Percentiles rank a stretch among this genome's conserved stretches.
Conservation (phyloP, 768 basidiomycete species). For the Psilocybe azurescens region DNA sequence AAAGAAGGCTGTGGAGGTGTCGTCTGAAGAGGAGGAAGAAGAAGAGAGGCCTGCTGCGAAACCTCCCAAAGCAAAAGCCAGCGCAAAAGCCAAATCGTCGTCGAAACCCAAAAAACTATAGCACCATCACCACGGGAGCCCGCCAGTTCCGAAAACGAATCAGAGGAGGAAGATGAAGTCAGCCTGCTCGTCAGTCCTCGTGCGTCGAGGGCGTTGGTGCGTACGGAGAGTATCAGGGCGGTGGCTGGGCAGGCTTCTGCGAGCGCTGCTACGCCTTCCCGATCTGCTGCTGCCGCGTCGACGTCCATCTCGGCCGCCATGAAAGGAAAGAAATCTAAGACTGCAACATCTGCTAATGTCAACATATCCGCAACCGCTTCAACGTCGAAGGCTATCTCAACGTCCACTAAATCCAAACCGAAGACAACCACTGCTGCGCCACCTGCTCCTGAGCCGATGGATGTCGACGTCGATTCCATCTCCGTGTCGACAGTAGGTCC, state of each 20-base stretch:
- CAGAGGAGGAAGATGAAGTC: conserved; percentile 25
- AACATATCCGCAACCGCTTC: background rate
- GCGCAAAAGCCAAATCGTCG: conserved; percentile 10
- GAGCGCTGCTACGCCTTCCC: background rate
- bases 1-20: background rate
- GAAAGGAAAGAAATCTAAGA: conserved; percentile 8
- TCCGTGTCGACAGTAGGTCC: conserved; percentile 16
- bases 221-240: conserved; percentile 34
- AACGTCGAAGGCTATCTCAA: background rate
- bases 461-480: conserved; percentile 13
- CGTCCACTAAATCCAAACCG: background rate
- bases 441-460: conserved; percentile 5
- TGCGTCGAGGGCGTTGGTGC: conserved; percentile 11
- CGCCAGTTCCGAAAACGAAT: conserved; percentile 9
- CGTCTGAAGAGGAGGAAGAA: conserved; percentile 5
- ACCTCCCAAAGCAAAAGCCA: conserved; percentile 6
- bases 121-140: background rate
- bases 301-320: conserved; percentile 10
- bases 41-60: background rate
- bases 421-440: background rate
- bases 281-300: conserved; percentile 2
- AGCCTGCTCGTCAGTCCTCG: conserved; percentile 19
- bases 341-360: background rate
- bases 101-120: background rate
- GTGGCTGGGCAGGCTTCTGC: conserved; percentile 26